Evolutionary conservation across 257 asterid species (phyloP), one percentile per base, ranked within the genome.

Genomic region (Thymus quinquecostatus): DNA sequence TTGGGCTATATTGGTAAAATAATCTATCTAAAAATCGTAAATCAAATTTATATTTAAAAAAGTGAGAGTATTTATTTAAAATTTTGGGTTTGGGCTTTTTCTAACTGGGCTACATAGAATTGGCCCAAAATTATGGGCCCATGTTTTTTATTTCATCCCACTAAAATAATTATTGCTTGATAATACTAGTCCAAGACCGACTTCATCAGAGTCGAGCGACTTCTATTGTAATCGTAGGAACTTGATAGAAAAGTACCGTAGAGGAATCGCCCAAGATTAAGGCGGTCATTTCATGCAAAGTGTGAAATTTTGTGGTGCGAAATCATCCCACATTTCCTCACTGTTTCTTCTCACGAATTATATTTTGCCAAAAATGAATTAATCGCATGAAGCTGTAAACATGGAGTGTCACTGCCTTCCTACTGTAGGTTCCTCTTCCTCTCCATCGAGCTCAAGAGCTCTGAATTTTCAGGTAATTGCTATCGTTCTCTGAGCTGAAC

Each of bases 331-430:
- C 58, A 51, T 51, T 51, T 51, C 80, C 60, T 54, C 49, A 5
- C 9, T 30, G 50, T 50, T 75, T 67, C 68, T 74, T 71, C 64
- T 44, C 64, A 50, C 49, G 36, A 43, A 65, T 51, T 73, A 47
- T 47, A 51, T 13, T 21, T 21, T 13, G 11, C 10, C 29, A 3
- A 6, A 38, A 44, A 21, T 21, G 21, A 21, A 44, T 28, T 43
- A 13, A 54, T 63, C 72, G 40, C 36, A 29, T n/a, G 14, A 66
- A 59, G 34, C 38, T 41, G 29, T 41, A 27, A 72, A 44, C 38
- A 87, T 89, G 96, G 90, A 87, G 54, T 81, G 81, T 12, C 82
- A 61, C 50, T 78, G 70, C 71, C 79, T 76, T 77, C 70, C 80
- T 77, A 60, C 60, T 60, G 80, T 75, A 2, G 69, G 60, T 64